Base-by-base conservation (phyloP, 176 grass and related monocot genomes). In the Bonia amplexicaulis region DNA sequence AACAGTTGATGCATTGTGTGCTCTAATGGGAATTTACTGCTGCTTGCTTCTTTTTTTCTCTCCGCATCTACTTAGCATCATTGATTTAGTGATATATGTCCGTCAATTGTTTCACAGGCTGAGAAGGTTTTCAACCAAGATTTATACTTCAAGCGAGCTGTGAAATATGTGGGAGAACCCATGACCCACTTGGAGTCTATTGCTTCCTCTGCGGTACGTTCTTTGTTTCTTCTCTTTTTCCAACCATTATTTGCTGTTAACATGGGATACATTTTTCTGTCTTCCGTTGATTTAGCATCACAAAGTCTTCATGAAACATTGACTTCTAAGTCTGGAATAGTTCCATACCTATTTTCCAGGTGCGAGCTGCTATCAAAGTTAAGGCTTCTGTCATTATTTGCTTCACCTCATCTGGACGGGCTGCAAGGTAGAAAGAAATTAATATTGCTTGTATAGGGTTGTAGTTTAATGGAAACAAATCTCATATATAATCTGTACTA, bases 41-140 rank as follows among this genome's bases (percentile, higher is more conserved):
- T 27, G 5, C n/a, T 25, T 52, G 13, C 14, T 15, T 61, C 29
- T 37, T 27, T 49, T 12, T 73, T 2, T 58, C 58, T 73, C 5
- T 58, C 58, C 10, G 3, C 40, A 66, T 53, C 48, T 79, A 27
- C 6, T 52, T 8, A 77, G n/a, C 15, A 66, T 47, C 39, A 62
- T 79, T 37, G 58, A 68, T 75, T 79, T 62, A 55, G 40, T 73
- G 23, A 76, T 64, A 71, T 59, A 37, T 77, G 53, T 79, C n/a
- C 2, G 13, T 48, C 68, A 6, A 72, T 59, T 60, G 29, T 55
- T 89, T 90, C 62, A 83, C 76, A 99, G 97, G 92, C 93, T 59
- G 97, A 99, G 88, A 99, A 99, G 82, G 97, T 99, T 53, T 99
- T 96, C 82, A 99, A 99, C 85, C 97, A 99, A 82, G 97, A 96